phyloP scores from a whole-genome alignment of 1,139 yeast species.

The Blastobotrys elegans region DNA sequence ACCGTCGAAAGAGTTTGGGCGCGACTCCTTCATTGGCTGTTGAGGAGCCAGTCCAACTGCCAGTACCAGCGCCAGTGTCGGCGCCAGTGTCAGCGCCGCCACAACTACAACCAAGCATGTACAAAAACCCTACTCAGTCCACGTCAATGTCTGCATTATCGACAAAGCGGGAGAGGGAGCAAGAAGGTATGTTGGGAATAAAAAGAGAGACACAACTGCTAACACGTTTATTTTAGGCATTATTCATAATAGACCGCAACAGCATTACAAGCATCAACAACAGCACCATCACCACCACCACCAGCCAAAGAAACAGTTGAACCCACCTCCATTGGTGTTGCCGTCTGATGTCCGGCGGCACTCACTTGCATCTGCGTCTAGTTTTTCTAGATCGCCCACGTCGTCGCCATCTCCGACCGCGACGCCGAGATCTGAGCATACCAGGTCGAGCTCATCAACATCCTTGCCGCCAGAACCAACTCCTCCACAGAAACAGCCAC shows the following conservation, averaged over 20 bases:
- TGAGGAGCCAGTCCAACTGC: conserved; percentile 14
- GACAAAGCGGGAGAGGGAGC: conserved; percentile 7
- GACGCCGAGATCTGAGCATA: conserved; percentile 11
- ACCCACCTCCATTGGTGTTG: conserved; percentile 25
- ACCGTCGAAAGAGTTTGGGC: conserved; percentile 24
- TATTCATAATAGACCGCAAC: conserved; percentile 2
- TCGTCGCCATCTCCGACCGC: conserved; percentile 12
- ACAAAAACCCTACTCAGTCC: neutral
- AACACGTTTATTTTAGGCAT: neutral
- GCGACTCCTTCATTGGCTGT: conserved; percentile 15
- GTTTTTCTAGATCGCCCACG: conserved; percentile 12
- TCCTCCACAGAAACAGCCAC: neutral
- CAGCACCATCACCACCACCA: neutral
- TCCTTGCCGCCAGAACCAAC: conserved; percentile 9
- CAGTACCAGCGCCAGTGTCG: conserved; percentile 13
- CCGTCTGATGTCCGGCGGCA: conserved; percentile 31
- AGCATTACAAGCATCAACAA: neutral
- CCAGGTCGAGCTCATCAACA: conserved; percentile 19
- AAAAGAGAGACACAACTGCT: neutral
- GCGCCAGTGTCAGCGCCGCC: conserved; percentile 13
- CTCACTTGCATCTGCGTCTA: conserved; percentile 21
- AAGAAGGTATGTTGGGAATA: conserved; percentile 5
- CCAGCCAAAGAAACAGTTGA: neutral
- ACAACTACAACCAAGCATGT: neutral
- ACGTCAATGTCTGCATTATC: conserved; percentile 1